Percentiles rank a stretch among this genome's conserved stretches.
These are phyloP conservation scores for Liquidambar formosana DNA, from an alignment of 164 flowering plant genomes.

Conservation along the genomic window DNA sequence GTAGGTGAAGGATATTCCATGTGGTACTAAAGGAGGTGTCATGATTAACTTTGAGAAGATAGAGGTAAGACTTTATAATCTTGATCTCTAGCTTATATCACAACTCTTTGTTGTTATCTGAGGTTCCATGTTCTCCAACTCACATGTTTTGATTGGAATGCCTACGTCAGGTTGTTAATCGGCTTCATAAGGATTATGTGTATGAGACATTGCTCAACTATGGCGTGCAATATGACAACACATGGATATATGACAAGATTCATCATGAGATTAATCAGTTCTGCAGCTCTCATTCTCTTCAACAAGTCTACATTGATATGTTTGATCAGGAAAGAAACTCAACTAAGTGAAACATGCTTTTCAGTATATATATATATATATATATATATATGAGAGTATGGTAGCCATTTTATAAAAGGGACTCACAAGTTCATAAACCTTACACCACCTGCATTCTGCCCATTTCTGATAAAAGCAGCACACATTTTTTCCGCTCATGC, in stretches of 20 bases:
- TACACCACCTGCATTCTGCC: too few species aligned
- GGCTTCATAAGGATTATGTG: constrained; percentile 79
- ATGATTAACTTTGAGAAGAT: constrained; percentile 93
- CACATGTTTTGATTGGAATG: constrained; percentile 8
- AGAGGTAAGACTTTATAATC: constrained; percentile 45
- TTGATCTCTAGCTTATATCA: background rate
- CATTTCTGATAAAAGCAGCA: too few species aligned
- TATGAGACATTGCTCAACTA: constrained; percentile 86
- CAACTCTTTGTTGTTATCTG: background rate
- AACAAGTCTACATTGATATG: constrained; percentile 94
- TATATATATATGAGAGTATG: background rate
- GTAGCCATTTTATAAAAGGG: background rate
- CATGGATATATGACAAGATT: constrained; percentile 98
- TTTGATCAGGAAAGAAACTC: constrained; percentile 76
- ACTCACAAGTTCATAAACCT: too few species aligned
- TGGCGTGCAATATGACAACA: constrained; percentile 90
- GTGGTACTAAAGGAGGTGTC: constrained; percentile 99
- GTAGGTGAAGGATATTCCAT: constrained; percentile 93
- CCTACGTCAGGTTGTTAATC: constrained; percentile 79
- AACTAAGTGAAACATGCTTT: background rate
- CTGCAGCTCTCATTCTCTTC: constrained; percentile 88
- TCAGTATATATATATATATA: too few species aligned
- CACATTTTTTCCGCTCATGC: too few species aligned
- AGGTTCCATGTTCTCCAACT: constrained; percentile 1
- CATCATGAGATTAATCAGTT: constrained; percentile 99